Evolutionary conservation across 2,329 filamentous ascomycete species (phyloP), one percentile per base, ranked within the genome.

Genomic region (Cordyceps tenuipes): DNA sequence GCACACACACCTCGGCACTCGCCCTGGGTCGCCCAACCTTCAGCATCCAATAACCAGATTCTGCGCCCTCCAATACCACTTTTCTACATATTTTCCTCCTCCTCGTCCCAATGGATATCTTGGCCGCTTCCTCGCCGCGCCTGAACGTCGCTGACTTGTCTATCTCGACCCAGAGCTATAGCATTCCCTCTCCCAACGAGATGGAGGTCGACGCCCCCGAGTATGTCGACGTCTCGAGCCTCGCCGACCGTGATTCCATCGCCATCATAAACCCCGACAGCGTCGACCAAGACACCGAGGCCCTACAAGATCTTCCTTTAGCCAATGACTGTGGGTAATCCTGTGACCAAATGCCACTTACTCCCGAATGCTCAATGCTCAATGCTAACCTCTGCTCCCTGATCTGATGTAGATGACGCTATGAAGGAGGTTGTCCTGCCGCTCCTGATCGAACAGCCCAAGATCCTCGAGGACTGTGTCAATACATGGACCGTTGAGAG

Each of bases 401-500:
- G 19, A 21, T 7, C 41, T 61, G 15, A 41, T 36, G 31, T 61
- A 92, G 89, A 85, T 75, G 89, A 95, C 65, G 88, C 89, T 54
- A 96, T 97, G 84, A 89, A 88, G 77, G 86, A 90, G 67, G 77
- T 87, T 65, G 85, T 91, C 65, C 82, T 97, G 62, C 85, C 86
- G 12, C 85, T 87, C 59, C 77, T 91, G 52, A 67, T 77, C 63
- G 86, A 91, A 65, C 91, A 96, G 66, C 85, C 92, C 64, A 89
- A 91, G 69, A 87, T 88, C 39, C 81, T 93, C 64, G 87, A 87
- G 58, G 90, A 96, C 71, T 81, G 81, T 46, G 76, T 87, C 66
- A 73, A 89, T 73, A 96, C 91, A 68, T 99, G 94, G 94, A 85
- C 89, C 34, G 90, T 99, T 63, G 82, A 89, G 67, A 82, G 88